Conservation (phyloP, 441 rosid species). For the Adansonia madagascariensis region DNA sequence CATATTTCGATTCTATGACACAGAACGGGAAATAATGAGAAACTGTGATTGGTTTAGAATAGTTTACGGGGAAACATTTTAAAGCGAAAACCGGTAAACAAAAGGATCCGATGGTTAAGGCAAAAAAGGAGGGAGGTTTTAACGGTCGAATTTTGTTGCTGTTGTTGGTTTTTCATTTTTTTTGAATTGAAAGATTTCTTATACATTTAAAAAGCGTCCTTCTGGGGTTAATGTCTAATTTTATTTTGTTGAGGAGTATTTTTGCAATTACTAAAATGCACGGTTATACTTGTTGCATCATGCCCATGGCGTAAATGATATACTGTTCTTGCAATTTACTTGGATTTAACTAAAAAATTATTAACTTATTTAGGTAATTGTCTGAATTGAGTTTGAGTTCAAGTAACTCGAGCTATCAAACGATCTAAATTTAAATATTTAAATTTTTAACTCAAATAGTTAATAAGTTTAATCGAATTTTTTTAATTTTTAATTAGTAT, state of each 20-base stretch:
- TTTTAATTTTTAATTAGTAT: no score
- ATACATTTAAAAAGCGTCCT: background rate
- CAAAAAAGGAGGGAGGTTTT: conserved; percentile 37
- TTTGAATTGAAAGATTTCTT: background rate
- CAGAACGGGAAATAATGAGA: background rate
- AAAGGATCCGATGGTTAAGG: conserved; percentile 54
- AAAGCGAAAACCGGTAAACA: conserved; percentile 20
- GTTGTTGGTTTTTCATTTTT: background rate
- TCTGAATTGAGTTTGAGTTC: no score
- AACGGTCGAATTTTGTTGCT: conserved; percentile 40
- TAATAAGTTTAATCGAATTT: no score
- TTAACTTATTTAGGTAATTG: no score
- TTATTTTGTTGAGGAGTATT: background rate
- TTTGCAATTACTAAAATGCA: background rate
- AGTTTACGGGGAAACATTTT: conserved; percentile 13
- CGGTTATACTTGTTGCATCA: background rate
- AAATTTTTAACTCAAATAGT: no score
- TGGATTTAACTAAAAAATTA: no score
- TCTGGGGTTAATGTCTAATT: background rate
- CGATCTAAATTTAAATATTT: no score
- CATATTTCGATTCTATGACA: background rate
- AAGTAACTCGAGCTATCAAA: no score
- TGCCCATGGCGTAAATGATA: no score
- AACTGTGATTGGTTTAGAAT: conserved; percentile 2
- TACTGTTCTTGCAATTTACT: no score